These are phyloP conservation scores for Suillus occidentalis DNA, from an alignment of 768 basidiomycete species.

Conservation along the genomic window DNA sequence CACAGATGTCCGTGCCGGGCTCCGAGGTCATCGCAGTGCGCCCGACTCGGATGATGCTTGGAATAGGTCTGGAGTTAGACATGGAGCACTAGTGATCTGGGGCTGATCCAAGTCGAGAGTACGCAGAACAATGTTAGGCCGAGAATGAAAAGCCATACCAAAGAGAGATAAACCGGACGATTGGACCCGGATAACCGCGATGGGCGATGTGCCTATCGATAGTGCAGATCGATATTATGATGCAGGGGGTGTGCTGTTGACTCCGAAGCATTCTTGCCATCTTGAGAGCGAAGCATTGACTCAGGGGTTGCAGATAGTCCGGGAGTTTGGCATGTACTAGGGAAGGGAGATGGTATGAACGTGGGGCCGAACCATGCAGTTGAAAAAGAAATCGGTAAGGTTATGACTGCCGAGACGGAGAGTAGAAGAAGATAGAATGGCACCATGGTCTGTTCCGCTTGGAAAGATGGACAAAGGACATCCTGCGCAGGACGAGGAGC, in stretches of 20 bases:
- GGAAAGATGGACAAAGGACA: background rate
- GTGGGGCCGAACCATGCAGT: background rate
- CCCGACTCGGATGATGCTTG: background rate
- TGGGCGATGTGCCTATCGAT: slow-evolving; percentile 13
- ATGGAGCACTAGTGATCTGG: background rate
- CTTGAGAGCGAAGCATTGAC: background rate
- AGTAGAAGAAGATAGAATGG: background rate
- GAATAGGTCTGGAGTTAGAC: background rate
- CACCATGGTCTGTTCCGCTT: background rate
- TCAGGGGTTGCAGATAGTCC: background rate
- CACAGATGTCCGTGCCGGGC: background rate
- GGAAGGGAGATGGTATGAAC: background rate
- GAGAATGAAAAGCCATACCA: background rate
- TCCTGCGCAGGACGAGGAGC: background rate
- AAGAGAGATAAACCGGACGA: background rate
- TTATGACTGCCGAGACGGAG: background rate
- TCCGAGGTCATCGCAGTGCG: slow-evolving; percentile 4
- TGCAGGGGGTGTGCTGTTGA: background rate
- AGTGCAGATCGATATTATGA: slow-evolving; percentile 7
- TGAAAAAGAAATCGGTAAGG: background rate
- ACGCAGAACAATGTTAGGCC: background rate
- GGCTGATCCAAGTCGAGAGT: background rate
- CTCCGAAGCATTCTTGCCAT: background rate
- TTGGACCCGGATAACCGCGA: slow-evolving; percentile 1
- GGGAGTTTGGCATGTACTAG: background rate